Evolutionary conservation across 2,329 filamentous ascomycete genomes (phyloP).

Genomic region (Cladobotryum mycophilum): DNA sequence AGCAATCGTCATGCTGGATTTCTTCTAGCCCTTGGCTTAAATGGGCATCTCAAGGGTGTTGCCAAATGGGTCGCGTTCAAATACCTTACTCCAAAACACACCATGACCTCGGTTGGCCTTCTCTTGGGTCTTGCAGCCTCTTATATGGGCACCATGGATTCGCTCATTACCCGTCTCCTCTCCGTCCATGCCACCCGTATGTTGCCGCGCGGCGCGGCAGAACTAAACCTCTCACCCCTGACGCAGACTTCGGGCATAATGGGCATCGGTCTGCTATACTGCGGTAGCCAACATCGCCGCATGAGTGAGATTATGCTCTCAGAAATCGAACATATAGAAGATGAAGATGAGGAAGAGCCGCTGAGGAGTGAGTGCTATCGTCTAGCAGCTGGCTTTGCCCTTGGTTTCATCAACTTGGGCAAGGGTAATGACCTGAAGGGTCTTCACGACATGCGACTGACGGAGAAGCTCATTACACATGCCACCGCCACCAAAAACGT

Average conservation of each 20-base stretch:
- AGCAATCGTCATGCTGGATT: constrained; percentile 97
- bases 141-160: constrained; percentile 96
- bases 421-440: constrained; percentile 84
- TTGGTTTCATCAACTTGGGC: constrained; percentile 91
- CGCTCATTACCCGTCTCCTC: constrained; percentile 81
- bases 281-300: constrained; percentile 88
- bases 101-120: constrained; percentile 97
- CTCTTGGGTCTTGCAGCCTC: constrained; percentile 87
- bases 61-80: constrained; percentile 99
- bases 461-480: constrained; percentile 78
- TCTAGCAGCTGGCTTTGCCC: constrained; percentile 83
- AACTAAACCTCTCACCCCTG: constrained; percentile 85
- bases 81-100: constrained; percentile 97
- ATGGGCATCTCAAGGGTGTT: constrained; percentile 87
- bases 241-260: constrained; percentile 96
- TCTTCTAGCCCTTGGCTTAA: constrained; percentile 80
- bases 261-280: constrained; percentile 93
- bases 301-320: constrained; percentile 99
- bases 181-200: constrained; percentile 96
- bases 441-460: constrained; percentile 86
- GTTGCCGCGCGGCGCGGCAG: constrained; percentile 84
- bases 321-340: constrained; percentile 82
- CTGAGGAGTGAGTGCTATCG: constrained; percentile 94
- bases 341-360: constrained; percentile 74
- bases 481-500: constrained; percentile 88